Percentiles rank a stretch among this genome's conserved stretches.
Evolutionary conservation across 2,329 filamentous ascomycete genomes (phyloP).

Genomic region (Cercospora citrullina): DNA sequence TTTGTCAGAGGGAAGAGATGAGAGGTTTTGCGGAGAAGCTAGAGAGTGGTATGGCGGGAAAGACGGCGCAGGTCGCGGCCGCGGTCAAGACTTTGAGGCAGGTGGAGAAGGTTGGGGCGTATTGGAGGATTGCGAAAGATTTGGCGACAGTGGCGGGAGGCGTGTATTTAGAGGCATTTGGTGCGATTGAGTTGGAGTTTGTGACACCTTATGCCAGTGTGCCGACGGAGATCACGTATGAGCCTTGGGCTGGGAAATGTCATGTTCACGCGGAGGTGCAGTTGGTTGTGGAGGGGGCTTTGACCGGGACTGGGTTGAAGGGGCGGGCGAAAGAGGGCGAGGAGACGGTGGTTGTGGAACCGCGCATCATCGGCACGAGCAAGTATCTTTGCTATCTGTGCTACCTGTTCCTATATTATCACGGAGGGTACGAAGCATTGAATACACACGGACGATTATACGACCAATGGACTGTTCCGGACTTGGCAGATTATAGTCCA

Average conservation of each 20-base stretch:
- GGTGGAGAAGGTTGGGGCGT: conserved; percentile 21
- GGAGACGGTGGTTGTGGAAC: neutral
- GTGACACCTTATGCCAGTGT: conserved; percentile 12
- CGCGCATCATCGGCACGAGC: conserved; percentile 19
- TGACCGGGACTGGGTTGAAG: neutral
- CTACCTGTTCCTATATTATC: conserved; percentile 17
- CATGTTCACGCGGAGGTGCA: conserved; percentile 24
- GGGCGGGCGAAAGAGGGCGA: neutral
- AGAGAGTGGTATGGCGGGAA: neutral
- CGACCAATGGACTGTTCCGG: conserved; percentile 23
- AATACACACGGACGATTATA: conserved; percentile 19
- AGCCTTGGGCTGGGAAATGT: conserved; percentile 19
- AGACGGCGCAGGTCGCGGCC: conserved; percentile 20
- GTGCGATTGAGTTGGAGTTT: conserved; percentile 10
- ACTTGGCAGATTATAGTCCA: conserved; percentile 12
- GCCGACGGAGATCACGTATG: conserved; percentile 17
- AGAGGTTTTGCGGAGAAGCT: conserved; percentile 9
- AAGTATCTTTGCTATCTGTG: conserved; percentile 24
- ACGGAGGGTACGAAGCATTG: conserved; percentile 11
- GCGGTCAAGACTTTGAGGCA: conserved; percentile 22
- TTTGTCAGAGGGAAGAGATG: conserved; percentile 3
- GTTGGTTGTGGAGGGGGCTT: conserved; percentile 14
- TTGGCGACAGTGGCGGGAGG: conserved; percentile 4
- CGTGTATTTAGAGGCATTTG: neutral
- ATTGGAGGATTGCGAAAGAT: conserved; percentile 17